These are phyloP conservation scores for Erodium maritimum DNA, from an alignment of 345 rosid species.

Conservation along the genomic window DNA sequence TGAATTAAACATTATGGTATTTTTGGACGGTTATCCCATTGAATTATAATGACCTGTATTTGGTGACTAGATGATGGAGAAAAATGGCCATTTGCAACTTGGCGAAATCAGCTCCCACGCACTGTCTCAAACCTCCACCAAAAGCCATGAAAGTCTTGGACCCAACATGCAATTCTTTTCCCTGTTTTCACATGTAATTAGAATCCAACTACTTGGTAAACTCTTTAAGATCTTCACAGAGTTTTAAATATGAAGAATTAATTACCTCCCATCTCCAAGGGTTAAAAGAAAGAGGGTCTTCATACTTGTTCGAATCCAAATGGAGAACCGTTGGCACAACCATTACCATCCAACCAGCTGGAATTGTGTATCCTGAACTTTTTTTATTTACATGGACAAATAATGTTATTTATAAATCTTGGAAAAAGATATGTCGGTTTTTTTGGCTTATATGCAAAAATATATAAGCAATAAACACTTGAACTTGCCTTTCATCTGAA, in stretches of 20 bases:
- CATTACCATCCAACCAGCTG: conserved; percentile 15
- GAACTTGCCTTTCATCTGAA: conserved; percentile 25
- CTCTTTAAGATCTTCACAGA: too few species aligned
- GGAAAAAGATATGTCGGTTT: too few species aligned
- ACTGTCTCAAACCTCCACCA: conserved; percentile 14
- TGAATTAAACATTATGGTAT: too few species aligned
- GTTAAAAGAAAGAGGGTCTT: conserved; percentile 14
- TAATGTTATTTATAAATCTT: too few species aligned
- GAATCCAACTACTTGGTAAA: too few species aligned
- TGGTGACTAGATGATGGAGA: conserved; percentile 15
- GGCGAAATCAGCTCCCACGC: conserved; percentile 15
- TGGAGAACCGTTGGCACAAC: conserved; percentile 11
- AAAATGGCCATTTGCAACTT: conserved; percentile 15
- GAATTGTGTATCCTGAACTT: conserved; percentile 39
- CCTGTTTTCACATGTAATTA: background rate
- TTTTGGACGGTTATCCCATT: too few species aligned
- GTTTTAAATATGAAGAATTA: too few species aligned
- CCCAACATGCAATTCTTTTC: conserved; percentile 7
- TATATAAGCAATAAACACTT: too few species aligned
- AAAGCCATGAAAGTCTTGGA: conserved; percentile 16
- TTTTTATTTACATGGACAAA: too few species aligned
- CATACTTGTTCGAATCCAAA: conserved; percentile 8
- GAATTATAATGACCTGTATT: conserved; percentile 15
- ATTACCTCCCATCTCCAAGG: conserved; percentile 24
- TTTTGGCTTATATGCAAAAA: too few species aligned